phyloP scores from a whole-genome alignment of 805 yeast species.

The Yarrowia hollandica region DNA sequence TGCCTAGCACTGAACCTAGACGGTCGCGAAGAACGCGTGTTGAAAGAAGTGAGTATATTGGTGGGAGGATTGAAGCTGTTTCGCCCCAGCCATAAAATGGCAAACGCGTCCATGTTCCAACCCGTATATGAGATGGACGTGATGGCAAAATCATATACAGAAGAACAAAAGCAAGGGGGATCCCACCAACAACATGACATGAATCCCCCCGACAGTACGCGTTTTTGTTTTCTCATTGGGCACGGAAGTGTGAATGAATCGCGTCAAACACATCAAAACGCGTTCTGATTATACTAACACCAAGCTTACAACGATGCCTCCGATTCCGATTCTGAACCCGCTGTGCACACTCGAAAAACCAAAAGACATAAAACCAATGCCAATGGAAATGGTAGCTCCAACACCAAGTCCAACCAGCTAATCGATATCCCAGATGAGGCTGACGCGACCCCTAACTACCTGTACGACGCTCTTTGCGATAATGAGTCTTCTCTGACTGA shows the following conservation, averaged over 20 bases:
- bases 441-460: conserved; percentile 24
- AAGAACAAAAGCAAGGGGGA: too few relatives aligned
- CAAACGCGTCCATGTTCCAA: neutral
- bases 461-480: conserved; percentile 49
- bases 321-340: conserved; percentile 2
- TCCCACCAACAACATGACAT: too few relatives aligned
- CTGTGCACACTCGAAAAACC: neutral
- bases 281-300: neutral
- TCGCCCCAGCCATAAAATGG: neutral
- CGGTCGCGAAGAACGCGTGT: conserved; percentile 40
- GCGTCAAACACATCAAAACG: conserved; percentile 3
- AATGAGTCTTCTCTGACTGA: conserved; percentile 53
- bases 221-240: too few relatives aligned
- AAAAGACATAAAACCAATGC: conserved; percentile 18
- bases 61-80: neutral
- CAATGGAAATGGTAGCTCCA: neutral
- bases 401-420: conserved; percentile 7
- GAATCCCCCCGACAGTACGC: too few relatives aligned
- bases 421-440: conserved; percentile 23
- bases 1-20: conserved; percentile 33
- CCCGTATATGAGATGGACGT: too few relatives aligned
- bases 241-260: too few relatives aligned
- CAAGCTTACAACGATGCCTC: conserved; percentile 16
- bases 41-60: conserved; percentile 11
- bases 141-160: too few relatives aligned